Conservation (phyloP, 495 filamentous ascomycete genomes). For the Hypoxylon lenormandii region DNA sequence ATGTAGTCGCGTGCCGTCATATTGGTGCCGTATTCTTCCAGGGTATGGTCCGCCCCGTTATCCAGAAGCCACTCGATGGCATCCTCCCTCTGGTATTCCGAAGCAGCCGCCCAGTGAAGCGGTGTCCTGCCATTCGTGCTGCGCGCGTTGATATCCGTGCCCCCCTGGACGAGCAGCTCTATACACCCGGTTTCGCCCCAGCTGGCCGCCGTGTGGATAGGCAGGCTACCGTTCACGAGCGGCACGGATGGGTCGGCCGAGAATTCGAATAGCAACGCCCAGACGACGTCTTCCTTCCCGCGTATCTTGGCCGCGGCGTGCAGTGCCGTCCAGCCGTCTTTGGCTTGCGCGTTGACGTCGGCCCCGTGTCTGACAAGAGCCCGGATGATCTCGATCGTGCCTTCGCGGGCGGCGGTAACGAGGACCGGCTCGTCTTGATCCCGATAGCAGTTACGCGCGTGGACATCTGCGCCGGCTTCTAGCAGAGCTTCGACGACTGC, state of each 20-base stretch:
- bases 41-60: conserved; percentile 1
- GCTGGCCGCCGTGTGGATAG: not conserved
- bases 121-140: not conserved
- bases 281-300: not conserved
- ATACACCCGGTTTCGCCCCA: not conserved
- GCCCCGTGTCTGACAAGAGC: conserved; percentile 6
- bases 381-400: conserved; percentile 5
- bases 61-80: not conserved
- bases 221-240: not conserved
- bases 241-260: not conserved
- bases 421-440: not conserved
- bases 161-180: not conserved
- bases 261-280: not conserved
- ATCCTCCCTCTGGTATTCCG: not conserved
- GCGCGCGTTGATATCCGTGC: not conserved
- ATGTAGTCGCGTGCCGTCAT: conserved; percentile 6
- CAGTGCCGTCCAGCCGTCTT: conserved; percentile 13
- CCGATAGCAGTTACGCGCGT: not conserved
- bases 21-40: not conserved
- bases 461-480: not conserved
- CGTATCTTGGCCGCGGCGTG: conserved; percentile 1
- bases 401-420: not conserved
- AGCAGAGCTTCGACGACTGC: not conserved
- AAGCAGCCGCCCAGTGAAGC: not conserved
- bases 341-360: conserved; percentile 4